Evolutionary conservation across 139 green algal genomes (phyloP).

Genomic region (Coccomyxa sp.): DNA sequence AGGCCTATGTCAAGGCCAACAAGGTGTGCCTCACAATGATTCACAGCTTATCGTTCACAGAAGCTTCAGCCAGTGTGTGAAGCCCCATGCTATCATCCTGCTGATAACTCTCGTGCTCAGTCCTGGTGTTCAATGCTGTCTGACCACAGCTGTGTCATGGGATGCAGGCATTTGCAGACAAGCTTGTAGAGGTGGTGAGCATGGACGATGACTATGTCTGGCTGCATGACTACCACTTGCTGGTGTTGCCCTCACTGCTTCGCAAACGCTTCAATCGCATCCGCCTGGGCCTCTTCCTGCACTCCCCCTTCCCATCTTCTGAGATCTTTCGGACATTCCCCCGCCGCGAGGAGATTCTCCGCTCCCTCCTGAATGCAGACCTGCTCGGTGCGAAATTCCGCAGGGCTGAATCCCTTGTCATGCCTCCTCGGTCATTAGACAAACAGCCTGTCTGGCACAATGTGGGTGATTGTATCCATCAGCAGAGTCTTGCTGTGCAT

Average conservation of each 20-base stretch:
- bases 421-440: too few species aligned
- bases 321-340: conserved; percentile 98
- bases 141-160: too few species aligned
- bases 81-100: too few species aligned
- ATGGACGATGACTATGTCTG: conserved; percentile 91
- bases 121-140: neutral
- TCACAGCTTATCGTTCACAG: too few species aligned
- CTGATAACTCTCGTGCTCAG: neutral
- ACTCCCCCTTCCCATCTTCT: conserved; percentile 94
- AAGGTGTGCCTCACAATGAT: conserved; percentile 52
- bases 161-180: conserved; percentile 63
- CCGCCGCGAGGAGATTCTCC: conserved; percentile 88
- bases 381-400: conserved; percentile 62
- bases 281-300: conserved; percentile 89
- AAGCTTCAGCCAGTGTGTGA: too few species aligned
- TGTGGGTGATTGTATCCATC: too few species aligned
- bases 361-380: conserved; percentile 91
- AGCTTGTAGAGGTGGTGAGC: conserved; percentile 72
- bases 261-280: conserved; percentile 74
- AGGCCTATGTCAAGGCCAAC: conserved; percentile 96
- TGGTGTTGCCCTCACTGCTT: conserved; percentile 93
- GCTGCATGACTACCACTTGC: conserved; percentile 99
- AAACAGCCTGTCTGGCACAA: too few species aligned
- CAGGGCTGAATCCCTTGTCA: neutral
- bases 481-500: too few species aligned